Base-by-base conservation (phyloP, 2,329 filamentous ascomycete species). In the Sporothrix protearum region DNA sequence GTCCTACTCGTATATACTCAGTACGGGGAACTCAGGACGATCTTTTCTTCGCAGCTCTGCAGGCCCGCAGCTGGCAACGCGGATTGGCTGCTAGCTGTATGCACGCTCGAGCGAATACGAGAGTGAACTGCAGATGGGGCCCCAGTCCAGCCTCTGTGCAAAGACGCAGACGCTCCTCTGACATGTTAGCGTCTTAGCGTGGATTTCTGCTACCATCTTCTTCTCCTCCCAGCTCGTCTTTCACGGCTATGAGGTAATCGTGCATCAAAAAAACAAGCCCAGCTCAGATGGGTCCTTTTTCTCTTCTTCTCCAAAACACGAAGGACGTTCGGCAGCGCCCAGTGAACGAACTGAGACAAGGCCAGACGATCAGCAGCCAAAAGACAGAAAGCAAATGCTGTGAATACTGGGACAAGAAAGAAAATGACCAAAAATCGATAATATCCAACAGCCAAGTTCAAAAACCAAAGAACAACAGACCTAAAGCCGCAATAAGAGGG, bases 81-180 rank as follows among this genome's bases (percentile, higher is more conserved):
- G 70, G 70, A 71, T 71, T 71, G 70, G 71, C 36, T 47, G 51
- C 71, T 66, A 64, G 59, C 71, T 16, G 33, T 57, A 66, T 72
- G 66, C 71, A 72, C 30, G n/a, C 12, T n/a, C 12, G n/a, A 28
- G 47, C 66, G 66, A 72, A 72, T 72, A 72, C 71, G 71, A 72
- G 71, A 33, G 30, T 25, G 30, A 53, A 47, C 42, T 16, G 42
- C 16, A 12, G n/a, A 25, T 28, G n/a, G 22, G 19, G 28, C 16
- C 3, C 61, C 57, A 42, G 14, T 33, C 22, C 59, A 42, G n/a
- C 59, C 28, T 51, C 33, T 25, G 33, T 19, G 45, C 45, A 47
- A 16, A 16, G 8, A 36, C 53, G 6, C 12, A 45, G 33, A 59
- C 55, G 16, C 30, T 36, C 30, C 28, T 45, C 22, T 36, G 55